These are phyloP conservation scores for Cadophora luteo-olivacea DNA, from an alignment of 2,329 filamentous ascomycete genomes.

Conservation along the genomic window DNA sequence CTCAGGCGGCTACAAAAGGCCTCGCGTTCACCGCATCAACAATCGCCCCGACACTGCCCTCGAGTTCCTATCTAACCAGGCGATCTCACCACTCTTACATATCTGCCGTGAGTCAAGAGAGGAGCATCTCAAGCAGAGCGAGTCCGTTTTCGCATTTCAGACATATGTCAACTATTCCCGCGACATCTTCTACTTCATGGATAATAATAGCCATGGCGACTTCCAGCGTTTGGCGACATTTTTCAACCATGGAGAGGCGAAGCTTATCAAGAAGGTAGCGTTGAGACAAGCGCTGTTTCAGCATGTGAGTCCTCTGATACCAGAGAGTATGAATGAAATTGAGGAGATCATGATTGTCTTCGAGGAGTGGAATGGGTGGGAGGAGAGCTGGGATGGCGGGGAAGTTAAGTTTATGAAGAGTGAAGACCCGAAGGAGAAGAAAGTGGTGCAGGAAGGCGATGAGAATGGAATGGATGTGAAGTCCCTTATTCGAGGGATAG, in stretches of 20 bases:
- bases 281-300: constrained; percentile 7
- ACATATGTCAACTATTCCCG: constrained; percentile 3
- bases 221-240: constrained; percentile 6
- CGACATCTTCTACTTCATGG: constrained; percentile 6
- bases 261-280: not conserved
- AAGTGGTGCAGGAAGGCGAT: too few relatives aligned
- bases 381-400: not conserved
- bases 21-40: not conserved
- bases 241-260: not conserved
- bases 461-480: not conserved
- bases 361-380: constrained; percentile 8
- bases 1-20: not conserved
- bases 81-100: not conserved
- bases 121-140: not conserved
- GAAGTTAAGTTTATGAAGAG: not conserved
- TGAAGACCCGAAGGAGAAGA: not conserved
- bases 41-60: not conserved
- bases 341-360: not conserved
- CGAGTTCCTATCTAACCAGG: constrained; percentile 5
- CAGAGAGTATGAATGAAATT: not conserved
- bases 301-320: not conserved
- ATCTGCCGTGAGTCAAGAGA: not conserved
- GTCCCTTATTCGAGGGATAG: not conserved
- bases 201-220: not conserved
- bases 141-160: not conserved